A percentile compares a stretch with the other conserved stretches of the same genome.
Evolutionary conservation across 179 eudicot genomes (phyloP).

Genomic region (Spergularia azorica): DNA sequence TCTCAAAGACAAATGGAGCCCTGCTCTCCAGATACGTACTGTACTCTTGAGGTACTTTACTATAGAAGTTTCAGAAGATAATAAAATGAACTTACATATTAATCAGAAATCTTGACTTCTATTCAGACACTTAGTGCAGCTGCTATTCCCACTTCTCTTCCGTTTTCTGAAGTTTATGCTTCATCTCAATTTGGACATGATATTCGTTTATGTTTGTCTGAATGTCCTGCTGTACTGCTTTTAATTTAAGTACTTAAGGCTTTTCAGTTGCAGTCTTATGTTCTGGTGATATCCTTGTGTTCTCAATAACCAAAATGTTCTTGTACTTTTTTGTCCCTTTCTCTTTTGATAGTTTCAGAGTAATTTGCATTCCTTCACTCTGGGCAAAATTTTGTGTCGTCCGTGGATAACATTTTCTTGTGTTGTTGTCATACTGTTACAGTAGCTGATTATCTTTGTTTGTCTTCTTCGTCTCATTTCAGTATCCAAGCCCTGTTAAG

Average conservation of each 20-base stretch:
- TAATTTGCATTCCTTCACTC: neutral
- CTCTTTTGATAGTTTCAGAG: too few species aligned
- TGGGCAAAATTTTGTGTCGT: too few species aligned
- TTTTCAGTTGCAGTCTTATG: too few species aligned
- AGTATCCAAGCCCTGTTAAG: slow-evolving; percentile 96
- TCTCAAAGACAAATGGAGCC: slow-evolving; percentile 97
- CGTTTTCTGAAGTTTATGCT: neutral
- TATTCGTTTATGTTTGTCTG: neutral
- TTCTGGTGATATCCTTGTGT: neutral
- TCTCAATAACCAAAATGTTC: neutral
- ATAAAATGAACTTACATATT: neutral
- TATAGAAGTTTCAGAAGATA: neutral
- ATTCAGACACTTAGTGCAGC: neutral
- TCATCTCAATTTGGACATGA: neutral
- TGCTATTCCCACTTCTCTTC: neutral
- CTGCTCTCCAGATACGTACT: slow-evolving; percentile 95
- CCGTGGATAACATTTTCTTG: neutral
- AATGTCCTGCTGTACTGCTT: neutral
- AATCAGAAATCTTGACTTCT: neutral
- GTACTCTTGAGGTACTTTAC: slow-evolving; percentile 72
- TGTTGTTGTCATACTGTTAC: neutral
- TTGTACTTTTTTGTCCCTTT: neutral
- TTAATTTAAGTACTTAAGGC: neutral
- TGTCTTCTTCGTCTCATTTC: slow-evolving; percentile 4
- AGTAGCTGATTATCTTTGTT: slow-evolving; percentile 1